Evolutionary conservation across 106 monocot species (phyloP).

Genomic region (Dendrobium chrysotoxum): DNA sequence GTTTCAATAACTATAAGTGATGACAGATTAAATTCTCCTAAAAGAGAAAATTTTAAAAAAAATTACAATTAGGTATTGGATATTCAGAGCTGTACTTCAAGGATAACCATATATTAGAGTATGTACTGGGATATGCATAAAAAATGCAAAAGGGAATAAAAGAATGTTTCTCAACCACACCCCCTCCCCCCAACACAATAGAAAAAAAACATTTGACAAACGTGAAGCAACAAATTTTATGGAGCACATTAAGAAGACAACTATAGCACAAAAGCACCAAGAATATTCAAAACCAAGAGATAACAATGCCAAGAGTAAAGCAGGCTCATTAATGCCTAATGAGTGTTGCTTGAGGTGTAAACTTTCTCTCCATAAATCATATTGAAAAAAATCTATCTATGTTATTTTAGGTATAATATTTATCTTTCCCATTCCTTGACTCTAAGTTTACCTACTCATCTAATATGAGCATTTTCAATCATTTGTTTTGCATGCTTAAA

Average conservation of each 20-base stretch:
- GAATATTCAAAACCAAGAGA: too few species aligned
- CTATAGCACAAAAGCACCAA: neutral
- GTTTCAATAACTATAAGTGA: neutral
- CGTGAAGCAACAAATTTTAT: neutral
- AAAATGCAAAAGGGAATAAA: neutral
- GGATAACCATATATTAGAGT: neutral
- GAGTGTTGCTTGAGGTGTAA: too few species aligned
- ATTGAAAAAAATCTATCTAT: too few species aligned
- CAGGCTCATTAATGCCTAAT: too few species aligned
- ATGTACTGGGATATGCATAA: neutral
- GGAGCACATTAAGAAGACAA: neutral
- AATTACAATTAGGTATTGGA: neutral
- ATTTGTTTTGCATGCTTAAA: too few species aligned
- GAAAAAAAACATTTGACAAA: neutral
- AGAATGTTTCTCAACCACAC: neutral
- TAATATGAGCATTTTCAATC: too few species aligned
- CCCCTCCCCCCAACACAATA: neutral
- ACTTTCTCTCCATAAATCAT: too few species aligned
- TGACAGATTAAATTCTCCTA: neutral
- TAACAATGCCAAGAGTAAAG: neutral
- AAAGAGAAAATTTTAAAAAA: neutral
- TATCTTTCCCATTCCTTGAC: too few species aligned
- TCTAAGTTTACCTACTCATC: too few species aligned
- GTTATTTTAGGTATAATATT: too few species aligned
- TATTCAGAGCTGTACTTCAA: neutral